phyloP scores from a whole-genome alignment of 768 basidiomycete genomes.

The Tulasnella sp. region DNA sequence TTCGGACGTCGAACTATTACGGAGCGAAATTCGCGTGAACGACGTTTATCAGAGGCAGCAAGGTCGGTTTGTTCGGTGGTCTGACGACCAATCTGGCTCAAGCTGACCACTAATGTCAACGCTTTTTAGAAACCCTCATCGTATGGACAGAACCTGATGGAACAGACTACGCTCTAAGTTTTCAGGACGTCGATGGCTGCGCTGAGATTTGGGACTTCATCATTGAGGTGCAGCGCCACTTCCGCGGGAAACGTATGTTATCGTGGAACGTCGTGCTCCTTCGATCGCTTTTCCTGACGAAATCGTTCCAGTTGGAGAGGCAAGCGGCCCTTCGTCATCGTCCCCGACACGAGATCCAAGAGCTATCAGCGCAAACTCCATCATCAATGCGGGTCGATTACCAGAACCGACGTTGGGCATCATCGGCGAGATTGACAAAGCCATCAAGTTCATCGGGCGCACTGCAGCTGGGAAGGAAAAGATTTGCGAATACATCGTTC shows the following conservation, averaged over 20 bases:
- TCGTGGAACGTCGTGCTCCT: not conserved
- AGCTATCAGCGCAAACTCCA: not conserved
- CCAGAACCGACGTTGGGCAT: slow-evolving; percentile 73
- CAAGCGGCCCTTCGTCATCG: slow-evolving; percentile 26
- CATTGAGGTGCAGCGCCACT: slow-evolving; percentile 80
- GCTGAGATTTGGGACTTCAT: slow-evolving; percentile 98
- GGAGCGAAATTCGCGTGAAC: slow-evolving; percentile 72
- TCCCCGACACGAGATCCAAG: slow-evolving; percentile 17
- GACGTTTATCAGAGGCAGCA: slow-evolving; percentile 86
- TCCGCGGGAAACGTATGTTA: slow-evolving; percentile 35
- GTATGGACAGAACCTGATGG: slow-evolving; percentile 98
- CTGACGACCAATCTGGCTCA: not conserved
- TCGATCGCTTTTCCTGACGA: not conserved
- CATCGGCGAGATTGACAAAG: slow-evolving; percentile 71
- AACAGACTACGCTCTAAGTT: slow-evolving; percentile 92
- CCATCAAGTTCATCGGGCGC: slow-evolving; percentile 69
- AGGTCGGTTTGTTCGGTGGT: slow-evolving; percentile 46
- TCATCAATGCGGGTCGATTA: slow-evolving; percentile 61
- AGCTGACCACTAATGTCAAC: slow-evolving; percentile 20
- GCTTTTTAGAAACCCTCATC: slow-evolving; percentile 79
- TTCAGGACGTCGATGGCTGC: slow-evolving; percentile 94
- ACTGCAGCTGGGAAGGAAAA: slow-evolving; percentile 72
- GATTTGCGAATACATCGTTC: slow-evolving; percentile 84
- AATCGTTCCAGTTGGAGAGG: slow-evolving; percentile 1
- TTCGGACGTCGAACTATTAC: slow-evolving; percentile 66